Base-by-base conservation (phyloP, 345 rosid genomes). In the Moringa oleifera region DNA sequence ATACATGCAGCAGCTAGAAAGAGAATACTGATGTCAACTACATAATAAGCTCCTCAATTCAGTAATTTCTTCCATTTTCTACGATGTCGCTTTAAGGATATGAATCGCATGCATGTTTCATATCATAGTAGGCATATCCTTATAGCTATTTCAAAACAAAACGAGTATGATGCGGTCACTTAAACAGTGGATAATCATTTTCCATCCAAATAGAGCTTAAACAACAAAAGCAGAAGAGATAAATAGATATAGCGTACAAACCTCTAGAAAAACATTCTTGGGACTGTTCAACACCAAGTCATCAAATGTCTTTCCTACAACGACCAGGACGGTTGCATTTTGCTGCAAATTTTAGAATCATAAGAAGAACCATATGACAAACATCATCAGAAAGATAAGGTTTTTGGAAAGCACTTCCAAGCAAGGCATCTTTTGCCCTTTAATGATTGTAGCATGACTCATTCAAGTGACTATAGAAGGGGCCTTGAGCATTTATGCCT, bases 251-350 rank as follows among this genome's bases (percentile, higher is more conserved):
- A 24, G 20, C 19, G 50, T 6, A 67, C 80, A 25, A 54, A 89
- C 98, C 98, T 92, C 92, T 23, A 92, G 80, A 81, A 92, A 80
- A 55, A 89, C 79, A 76, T 85, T 84, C 72, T 84, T 71, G 24
- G 78, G 82, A 60, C 82, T 89, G 67, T 71, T 81, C 68, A 91
- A 71, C 49, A 92, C 89, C 69, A 89, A 63, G 62, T 82, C 95
- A 51, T 87, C 85, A 74, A 87, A 81, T 60, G 89, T 82, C 83
- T 92, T 92, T 62, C 98, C 95, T 4, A 89, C 96, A 49, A 87
- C 62, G 47, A 81, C 63, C 78, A 69, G 69, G 65, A 87, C 55
- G 31, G 62, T 84, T 53, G 83, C 83, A 12, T 84, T 79, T 58
- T 64, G 68, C 98, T 87, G 82, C 76, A 72, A 64, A 78, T 68